Base-by-base conservation (phyloP, 2,329 filamentous ascomycete genomes). In the Nakataea oryzae region DNA sequence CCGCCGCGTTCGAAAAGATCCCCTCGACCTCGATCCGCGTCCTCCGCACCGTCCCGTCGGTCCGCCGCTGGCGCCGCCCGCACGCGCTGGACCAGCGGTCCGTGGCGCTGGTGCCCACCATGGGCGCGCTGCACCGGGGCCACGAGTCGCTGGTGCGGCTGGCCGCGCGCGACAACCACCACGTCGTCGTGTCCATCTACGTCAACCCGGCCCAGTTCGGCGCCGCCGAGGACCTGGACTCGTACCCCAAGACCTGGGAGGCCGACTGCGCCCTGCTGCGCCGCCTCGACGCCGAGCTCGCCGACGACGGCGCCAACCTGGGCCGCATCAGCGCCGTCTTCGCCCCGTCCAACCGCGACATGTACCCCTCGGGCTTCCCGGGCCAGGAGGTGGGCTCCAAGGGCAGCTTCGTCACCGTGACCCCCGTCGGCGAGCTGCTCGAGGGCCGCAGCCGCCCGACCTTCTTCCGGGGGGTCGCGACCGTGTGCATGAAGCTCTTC, bases 201-300 rank as follows among this genome's bases (percentile, higher is more conserved):
- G 90, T 99, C 70, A 99, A 99, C 74, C 95, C 95, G 4, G 95
- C 95, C 1, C 95, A 99, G 75, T 99, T 99, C 72, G 93, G 93
- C 34, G 79, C 91, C 27, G 84, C 86, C 62, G 95, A 99, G 74
- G 95, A 99, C 72, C 80, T 99, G 26, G 84, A 84, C 56, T 91
- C 87, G 65, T 99, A 99, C 73, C 95, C 95, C 0, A 87, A 90
- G 62, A 97, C 93, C 2, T 96, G 93, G 91, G 86, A 89, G 17
- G 75, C 82, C 54, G 95, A 99, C 73, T 78, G 89, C 61, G 78
- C 79, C 21, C 83, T 84, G 67, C 76, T 99, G 54, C 80, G 85
- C 47, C 71, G 77, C 55, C 77, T 97, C 55, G 89, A 96, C 71
- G 75, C 80, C 34, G 86, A 93, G 69, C 78, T 96, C n/a, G 84